These are phyloP conservation scores for Pythium vanterpoolii DNA, from an alignment of 352 stramenopile species.

Conservation along the genomic window DNA sequence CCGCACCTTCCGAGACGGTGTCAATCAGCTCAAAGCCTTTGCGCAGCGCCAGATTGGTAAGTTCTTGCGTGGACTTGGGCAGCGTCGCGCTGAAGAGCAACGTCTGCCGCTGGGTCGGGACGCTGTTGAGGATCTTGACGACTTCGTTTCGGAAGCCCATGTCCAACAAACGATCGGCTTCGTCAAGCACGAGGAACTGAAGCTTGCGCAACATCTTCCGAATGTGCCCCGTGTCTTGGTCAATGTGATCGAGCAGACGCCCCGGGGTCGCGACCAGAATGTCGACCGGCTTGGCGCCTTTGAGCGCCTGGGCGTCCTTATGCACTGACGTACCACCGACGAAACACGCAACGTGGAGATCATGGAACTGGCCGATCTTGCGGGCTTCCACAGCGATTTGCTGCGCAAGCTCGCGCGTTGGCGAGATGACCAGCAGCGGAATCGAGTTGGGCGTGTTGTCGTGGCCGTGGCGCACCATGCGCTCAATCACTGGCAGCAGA, in stretches of 20 bases:
- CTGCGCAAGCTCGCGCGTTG: constrained; percentile 87
- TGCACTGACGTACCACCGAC: constrained; percentile 91
- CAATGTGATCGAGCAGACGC: constrained; percentile 94
- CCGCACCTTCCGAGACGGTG: constrained; percentile 87
- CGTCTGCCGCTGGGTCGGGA: constrained; percentile 84
- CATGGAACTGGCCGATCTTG: constrained; percentile 85
- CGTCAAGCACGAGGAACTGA: constrained; percentile 88
- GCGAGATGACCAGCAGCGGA: constrained; percentile 83
- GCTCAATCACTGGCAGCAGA: constrained; percentile 51
- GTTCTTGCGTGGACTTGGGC: constrained; percentile 75
- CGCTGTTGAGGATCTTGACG: constrained; percentile 78
- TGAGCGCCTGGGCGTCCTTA: constrained; percentile 46
- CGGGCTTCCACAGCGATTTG: constrained; percentile 91
- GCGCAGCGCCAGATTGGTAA: constrained; percentile 86
- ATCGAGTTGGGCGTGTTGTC: constrained; percentile 33
- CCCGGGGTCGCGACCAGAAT: constrained; percentile 97
- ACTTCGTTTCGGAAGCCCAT: constrained; percentile 94
- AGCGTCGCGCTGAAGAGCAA: constrained; percentile 97
- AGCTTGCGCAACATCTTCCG: constrained; percentile 42
- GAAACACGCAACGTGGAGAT: constrained; percentile 58
- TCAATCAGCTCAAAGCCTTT: constrained; percentile 89
- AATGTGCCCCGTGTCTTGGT: constrained; percentile 90
- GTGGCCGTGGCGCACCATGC: constrained; percentile 66
- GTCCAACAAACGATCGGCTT: constrained; percentile 96
- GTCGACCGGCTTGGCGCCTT: constrained; percentile 50